Evolutionary conservation across 148 eudicot species (phyloP), one percentile per base, ranked within the genome.

Genomic region (Chenopodium suecicum): DNA sequence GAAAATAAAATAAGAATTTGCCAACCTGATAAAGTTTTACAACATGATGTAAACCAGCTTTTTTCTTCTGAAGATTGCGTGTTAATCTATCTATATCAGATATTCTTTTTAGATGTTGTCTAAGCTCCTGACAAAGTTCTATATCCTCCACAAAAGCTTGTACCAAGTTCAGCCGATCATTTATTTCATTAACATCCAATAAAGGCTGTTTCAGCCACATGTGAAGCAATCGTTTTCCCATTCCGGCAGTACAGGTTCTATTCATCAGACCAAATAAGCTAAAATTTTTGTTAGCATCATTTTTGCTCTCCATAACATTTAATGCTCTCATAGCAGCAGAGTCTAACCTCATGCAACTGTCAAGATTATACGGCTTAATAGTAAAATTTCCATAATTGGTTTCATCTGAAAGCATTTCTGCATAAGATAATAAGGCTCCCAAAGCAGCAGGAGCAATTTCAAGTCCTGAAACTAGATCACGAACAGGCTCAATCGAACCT

Each of bases 141-240:
- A 94, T 80, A 86, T 96, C 98, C 75, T 96, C 99, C 76, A 96
- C 94, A 89, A 94, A 96, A 79, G 94, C 88, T 89, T 96, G 98
- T 32, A 96, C 99, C 86, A 92, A 74, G 85, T 96, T 94, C 83
- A 96, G 86, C 86, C 99, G 87, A 47, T 75, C 66, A 81, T 92
- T 96, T 77, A 96, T 96, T 85, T 94, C 95, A 84, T 82, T 73
- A 34, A 94, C 95, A 82, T 96, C 97, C 78, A 94, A 76, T 73
- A 96, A 88, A 78, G 99, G 99, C 83, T 96, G 99, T 85, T 96
- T 96, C 70, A 96, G 86, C 99, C 99, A 96, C 94, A 88, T 91
- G 87, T 96, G 97, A 80, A 96, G 89, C 81, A 96, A 86, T 44
- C 99, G 87, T 88, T 92, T 96, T 73, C 99, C 99, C 99, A 96